These are phyloP conservation scores for Annulohypoxylon bovei DNA, from an alignment of 495 filamentous ascomycete genomes.

Conservation along the genomic window DNA sequence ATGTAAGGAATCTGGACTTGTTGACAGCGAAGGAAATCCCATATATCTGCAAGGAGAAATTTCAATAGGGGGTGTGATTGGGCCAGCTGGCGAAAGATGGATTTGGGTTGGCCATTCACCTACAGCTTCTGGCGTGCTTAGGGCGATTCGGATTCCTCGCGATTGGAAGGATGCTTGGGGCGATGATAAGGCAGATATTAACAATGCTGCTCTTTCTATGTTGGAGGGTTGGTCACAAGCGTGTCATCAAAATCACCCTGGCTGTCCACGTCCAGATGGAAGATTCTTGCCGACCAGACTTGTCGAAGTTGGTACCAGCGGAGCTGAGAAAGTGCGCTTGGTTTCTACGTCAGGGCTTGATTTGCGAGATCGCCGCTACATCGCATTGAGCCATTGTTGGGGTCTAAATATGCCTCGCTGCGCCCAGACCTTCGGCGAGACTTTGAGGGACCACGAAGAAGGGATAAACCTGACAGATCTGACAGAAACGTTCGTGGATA, in stretches of 20 bases:
- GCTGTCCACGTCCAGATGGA: not conserved
- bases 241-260: not conserved
- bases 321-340: not conserved
- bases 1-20: not conserved
- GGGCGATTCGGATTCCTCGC: not conserved
- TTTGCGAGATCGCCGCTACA: not conserved
- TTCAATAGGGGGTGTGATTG: not conserved
- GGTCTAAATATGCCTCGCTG: not conserved
- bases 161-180: not conserved
- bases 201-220: not conserved
- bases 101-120: not conserved
- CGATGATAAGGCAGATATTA: not conserved
- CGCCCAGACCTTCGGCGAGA: not conserved
- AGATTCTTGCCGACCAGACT: not conserved
- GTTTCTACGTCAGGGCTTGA: not conserved
- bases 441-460: not conserved
- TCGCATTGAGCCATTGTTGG: not conserved
- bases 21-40: not conserved
- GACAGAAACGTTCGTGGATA: not conserved
- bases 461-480: not conserved
- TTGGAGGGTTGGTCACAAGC: not conserved
- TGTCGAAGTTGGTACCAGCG: not conserved
- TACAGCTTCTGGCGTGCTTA: not conserved
- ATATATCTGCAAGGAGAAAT: not conserved
- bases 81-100: not conserved